phyloP scores from a whole-genome alignment of 2,329 filamentous ascomycete species.

The Aspergillus aculeatinus region DNA sequence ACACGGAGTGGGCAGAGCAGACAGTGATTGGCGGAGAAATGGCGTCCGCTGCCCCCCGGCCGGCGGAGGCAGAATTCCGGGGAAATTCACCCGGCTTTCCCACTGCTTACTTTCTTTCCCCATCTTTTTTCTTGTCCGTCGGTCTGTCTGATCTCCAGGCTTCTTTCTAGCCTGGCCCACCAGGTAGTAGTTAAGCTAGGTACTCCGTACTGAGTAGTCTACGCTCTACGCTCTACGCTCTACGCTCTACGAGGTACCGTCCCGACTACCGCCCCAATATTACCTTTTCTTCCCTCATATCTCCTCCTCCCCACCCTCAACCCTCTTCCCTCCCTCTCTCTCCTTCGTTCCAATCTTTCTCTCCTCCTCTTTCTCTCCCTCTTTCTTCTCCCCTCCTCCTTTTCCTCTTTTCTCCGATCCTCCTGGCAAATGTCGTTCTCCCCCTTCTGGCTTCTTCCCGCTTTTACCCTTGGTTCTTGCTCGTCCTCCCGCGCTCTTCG shows the following conservation, averaged over 20 bases:
- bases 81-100: slow-evolving; percentile 23
- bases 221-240: too few relatives aligned
- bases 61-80: slow-evolving; percentile 19
- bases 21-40: slow-evolving; percentile 38
- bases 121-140: not conserved
- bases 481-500: not conserved
- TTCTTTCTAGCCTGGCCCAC: not conserved
- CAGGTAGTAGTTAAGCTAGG: not conserved
- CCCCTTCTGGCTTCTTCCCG: slow-evolving; percentile 1
- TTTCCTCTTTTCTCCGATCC: slow-evolving; percentile 1
- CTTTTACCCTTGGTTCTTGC: not conserved
- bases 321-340: not conserved
- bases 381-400: not conserved
- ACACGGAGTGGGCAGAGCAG: not conserved
- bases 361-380: slow-evolving; percentile 1
- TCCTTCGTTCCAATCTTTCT: not conserved
- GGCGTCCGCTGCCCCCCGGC: slow-evolving; percentile 22
- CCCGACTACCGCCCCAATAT: not conserved
- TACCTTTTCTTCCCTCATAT: not conserved
- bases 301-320: slow-evolving; percentile 3
- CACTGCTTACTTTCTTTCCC: not conserved
- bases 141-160: not conserved
- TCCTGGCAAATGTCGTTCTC: slow-evolving; percentile 13
- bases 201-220: too few relatives aligned
- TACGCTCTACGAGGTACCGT: too few relatives aligned